These are phyloP conservation scores for carrot (Daucus carota) DNA, from an alignment of 129 eudicot species.

Conservation along the genomic window DNA sequence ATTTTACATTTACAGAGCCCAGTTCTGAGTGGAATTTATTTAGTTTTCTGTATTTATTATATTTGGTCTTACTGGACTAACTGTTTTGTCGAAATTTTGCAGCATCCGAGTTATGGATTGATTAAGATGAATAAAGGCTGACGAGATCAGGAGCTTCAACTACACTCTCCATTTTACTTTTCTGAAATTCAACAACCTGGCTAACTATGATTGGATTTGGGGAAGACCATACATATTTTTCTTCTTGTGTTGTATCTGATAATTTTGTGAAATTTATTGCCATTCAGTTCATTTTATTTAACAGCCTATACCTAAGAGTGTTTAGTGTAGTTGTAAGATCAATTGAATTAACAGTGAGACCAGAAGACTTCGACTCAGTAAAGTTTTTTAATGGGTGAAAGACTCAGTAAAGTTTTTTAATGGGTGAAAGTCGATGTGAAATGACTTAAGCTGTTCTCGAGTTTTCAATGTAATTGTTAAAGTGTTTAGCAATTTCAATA, in stretches of 20 bases:
- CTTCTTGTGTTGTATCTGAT: background rate
- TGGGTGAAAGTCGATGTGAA: background rate
- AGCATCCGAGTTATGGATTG: slow-evolving; percentile 8
- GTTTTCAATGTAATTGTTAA: no score
- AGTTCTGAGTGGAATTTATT: no score
- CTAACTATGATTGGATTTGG: background rate
- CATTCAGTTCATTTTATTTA: background rate
- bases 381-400: background rate
- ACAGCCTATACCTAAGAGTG: background rate
- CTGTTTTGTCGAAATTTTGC: background rate
- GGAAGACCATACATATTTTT: background rate
- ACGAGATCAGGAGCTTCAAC: background rate
- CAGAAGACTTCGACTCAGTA: background rate
- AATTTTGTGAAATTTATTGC: background rate
- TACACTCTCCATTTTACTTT: background rate
- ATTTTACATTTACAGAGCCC: no score
- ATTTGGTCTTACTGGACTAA: background rate
- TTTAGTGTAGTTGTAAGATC: background rate
- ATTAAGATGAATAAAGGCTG: background rate
- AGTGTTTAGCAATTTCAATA: no score
- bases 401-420: no score
- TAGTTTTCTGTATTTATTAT: no score
- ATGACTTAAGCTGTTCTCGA: no score
- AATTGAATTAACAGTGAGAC: background rate
- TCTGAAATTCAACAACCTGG: background rate